These are phyloP conservation scores for Volvariella surrecta DNA, from an alignment of 1,284 basidiomycete species.

Conservation along the genomic window DNA sequence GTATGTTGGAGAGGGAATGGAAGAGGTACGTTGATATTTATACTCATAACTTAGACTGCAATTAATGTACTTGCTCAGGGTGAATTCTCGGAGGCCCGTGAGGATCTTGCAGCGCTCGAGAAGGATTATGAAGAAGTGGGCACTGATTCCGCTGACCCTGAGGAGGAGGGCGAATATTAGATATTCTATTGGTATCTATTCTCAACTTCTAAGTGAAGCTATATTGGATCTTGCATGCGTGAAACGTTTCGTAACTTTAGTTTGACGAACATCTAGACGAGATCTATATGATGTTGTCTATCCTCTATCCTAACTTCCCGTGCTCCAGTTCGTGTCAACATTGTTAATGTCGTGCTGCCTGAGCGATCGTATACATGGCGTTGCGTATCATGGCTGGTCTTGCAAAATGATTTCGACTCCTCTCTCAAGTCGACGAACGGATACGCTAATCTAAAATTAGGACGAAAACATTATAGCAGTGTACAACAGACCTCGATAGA, in stretches of 20 bases:
- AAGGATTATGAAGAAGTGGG: slow-evolving; percentile 97
- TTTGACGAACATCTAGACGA: too few species aligned
- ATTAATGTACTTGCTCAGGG: slow-evolving; percentile 33
- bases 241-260: too few species aligned
- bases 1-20: slow-evolving; percentile 99
- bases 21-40: slow-evolving; percentile 46
- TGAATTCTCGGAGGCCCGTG: slow-evolving; percentile 96
- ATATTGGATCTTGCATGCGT: too few species aligned
- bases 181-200: too few species aligned
- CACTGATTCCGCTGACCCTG: slow-evolving; percentile 81
- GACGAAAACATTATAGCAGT: slow-evolving; percentile 1
- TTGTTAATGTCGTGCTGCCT: too few species aligned
- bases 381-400: too few species aligned
- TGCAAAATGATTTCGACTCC: slow-evolving; percentile 30
- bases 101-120: slow-evolving; percentile 94
- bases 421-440: slow-evolving; percentile 30
- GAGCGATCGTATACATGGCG: too few species aligned
- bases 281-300: too few species aligned
- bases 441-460: slow-evolving; percentile 25
- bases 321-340: too few species aligned
- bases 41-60: neutral
- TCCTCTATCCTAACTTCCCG: too few species aligned
- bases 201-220: too few species aligned
- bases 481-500: slow-evolving; percentile 40
- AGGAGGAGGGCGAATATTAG: slow-evolving; percentile 44